Evolutionary conservation across 2,329 filamentous ascomycete species (phyloP).

Genomic region (Verticillium alfalfae): DNA sequence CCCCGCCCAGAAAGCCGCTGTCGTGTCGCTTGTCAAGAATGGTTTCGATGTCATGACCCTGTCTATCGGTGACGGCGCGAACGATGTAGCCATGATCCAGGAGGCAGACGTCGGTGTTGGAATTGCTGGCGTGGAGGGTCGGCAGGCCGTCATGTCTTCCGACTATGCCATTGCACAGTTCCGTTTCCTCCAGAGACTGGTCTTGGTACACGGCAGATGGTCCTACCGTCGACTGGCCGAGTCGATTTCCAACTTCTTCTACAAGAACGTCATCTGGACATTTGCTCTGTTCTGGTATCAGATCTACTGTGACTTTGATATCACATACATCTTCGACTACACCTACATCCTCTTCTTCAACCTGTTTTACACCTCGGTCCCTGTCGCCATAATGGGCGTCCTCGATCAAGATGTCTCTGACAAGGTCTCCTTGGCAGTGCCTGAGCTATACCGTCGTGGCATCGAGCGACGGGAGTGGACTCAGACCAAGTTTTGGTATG

Average conservation of each 20-base stretch:
- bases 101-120: conserved; percentile 95
- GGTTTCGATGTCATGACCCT: conserved; percentile 95
- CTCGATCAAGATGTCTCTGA: conserved; percentile 96
- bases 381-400: conserved; percentile 92
- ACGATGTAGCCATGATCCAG: conserved; percentile 97
- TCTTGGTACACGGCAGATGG: conserved; percentile 90
- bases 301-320: conserved; percentile 92
- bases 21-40: conserved; percentile 91
- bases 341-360: conserved; percentile 97
- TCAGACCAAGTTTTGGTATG: conserved; percentile 90
- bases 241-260: conserved; percentile 98
- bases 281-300: conserved; percentile 97
- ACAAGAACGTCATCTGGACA: conserved; percentile 99
- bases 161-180: conserved; percentile 96
- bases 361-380: conserved; percentile 90
- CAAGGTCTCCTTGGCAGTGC: conserved; percentile 86
- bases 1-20: conserved; percentile 94
- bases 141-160: conserved; percentile 92
- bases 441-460: conserved; percentile 89
- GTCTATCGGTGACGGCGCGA: conserved; percentile 88
- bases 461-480: conserved; percentile 98
- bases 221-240: conserved; percentile 93
- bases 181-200: conserved; percentile 75
- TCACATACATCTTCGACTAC: conserved; percentile 95
- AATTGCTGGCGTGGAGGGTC: conserved; percentile 87